phyloP scores from a whole-genome alignment of 176 grass and related monocot genomes.

The Luzula sylvatica region DNA sequence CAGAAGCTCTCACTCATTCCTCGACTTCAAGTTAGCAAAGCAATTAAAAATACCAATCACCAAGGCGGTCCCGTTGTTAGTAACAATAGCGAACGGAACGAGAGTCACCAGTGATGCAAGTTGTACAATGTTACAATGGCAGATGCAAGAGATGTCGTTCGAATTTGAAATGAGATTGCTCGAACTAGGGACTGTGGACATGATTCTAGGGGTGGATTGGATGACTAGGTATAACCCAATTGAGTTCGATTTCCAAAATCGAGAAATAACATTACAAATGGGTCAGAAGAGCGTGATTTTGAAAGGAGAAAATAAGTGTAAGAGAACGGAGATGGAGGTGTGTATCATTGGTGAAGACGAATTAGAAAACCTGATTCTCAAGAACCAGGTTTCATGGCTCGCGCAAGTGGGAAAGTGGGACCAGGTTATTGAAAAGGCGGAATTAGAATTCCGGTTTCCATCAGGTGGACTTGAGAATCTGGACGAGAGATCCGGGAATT shows the following conservation, averaged over 20 bases:
- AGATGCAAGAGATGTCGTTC: background rate
- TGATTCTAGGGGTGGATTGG: background rate
- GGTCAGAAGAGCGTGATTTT: background rate
- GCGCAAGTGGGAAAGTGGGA: background rate
- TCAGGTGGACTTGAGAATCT: background rate
- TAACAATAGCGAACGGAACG: background rate
- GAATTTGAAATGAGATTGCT: background rate
- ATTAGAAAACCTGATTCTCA: background rate
- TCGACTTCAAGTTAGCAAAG: too few species aligned
- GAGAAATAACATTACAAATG: too few species aligned
- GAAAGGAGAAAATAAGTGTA: background rate
- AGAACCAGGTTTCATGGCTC: too few species aligned
- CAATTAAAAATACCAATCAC: too few species aligned
- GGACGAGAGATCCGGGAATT: background rate
- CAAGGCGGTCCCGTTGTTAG: background rate
- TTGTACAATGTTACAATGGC: background rate
- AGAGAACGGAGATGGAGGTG: background rate
- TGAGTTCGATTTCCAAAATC: background rate
- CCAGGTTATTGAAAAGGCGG: background rate
- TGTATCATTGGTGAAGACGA: background rate
- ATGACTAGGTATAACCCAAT: background rate
- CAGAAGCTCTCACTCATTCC: too few species aligned
- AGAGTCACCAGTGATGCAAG: background rate
- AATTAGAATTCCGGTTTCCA: background rate
- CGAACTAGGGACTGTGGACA: background rate